Evolutionary conservation across 1,284 basidiomycete genomes (phyloP), one percentile per base, ranked within the genome.

Genomic region (Apiotrichum sp.): DNA sequence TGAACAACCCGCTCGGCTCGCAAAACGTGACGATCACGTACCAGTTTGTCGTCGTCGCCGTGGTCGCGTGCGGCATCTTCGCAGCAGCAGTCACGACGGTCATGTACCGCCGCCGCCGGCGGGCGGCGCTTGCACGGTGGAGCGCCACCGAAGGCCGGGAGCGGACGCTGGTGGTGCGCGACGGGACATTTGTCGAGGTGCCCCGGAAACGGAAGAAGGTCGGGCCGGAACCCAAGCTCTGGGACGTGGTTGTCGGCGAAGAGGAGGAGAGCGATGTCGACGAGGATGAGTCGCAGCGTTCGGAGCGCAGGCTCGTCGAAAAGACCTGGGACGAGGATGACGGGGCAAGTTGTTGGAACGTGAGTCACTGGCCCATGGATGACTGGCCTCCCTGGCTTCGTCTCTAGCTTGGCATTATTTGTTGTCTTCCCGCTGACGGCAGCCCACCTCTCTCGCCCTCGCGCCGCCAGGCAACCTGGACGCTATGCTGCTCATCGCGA

Each of bases 41-140:
- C 47, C 67, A 68, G 50, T 58, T 61, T 13, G 57, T 66, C 41
- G 62, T 68, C 11, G 62, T 68, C 42, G 65, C 65, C 31, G 50
- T 68, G 11, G 62, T 68, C 10, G 63, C 64, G 8, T 62, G 58
- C 40, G 64, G 57, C 14, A 57, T 68, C 9, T 54, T 68, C 42
- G 50, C 58, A 29, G 61, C 56, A 4, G 60, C 48, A n/a, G 54
- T 67, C 31, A 41, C 62, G n/a, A 56, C 57, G 5, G 39, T 67
- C 50, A 49, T 65, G 41, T 59, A 57, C 47, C 58, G 65, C 41
- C 52, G 64, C 31, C 52, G 54, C 6, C 51, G 65, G n/a, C 45
- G 44, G 32, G 35, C 32, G 3, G 4, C 6, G 3, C 32, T 43
- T 14, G 47, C 14, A 35, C 8, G 38, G 7, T n/a, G 22, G n/a